Base-by-base conservation (phyloP, 192 early-diverging fungal genomes). In the Coemansia sp. region DNA sequence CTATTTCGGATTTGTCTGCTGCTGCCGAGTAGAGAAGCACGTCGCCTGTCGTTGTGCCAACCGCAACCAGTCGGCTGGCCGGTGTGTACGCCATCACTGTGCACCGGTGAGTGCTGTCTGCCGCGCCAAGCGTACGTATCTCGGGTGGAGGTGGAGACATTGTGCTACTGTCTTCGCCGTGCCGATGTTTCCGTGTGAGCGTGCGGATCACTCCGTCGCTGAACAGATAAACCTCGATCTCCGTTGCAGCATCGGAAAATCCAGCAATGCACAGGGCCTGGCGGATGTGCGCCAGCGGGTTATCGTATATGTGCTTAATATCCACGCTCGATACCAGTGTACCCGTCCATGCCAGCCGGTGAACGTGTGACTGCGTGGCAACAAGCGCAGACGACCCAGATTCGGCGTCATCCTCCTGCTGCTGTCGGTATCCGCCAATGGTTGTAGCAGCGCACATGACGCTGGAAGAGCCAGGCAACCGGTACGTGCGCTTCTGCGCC, bases 401-500 rank as follows among this genome's bases (percentile, higher is more conserved):
- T 40, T 17, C 9, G 9, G 41, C 39, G 38, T 44, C 46, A 2
- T 4, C 32, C 32, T 32, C 2, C 32, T 32, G 32, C 32, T 32
- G 37, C 39, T 38, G 8, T 2, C 7, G 19, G 5, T 22, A 17
- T 59, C 20, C 5, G 38, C 16, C 55, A 17, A n/a, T 48, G 46
- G 12, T 56, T 37, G 70, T 64, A 3, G 57, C 63, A 9, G 67
- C 72, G 40, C 76, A 71, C 25, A 79, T 65, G 5, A 61, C 74
- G 2, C 60, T 51, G 7, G 60, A 64, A 20, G 55, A 48, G 41
- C 63, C 67, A 16, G 76, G 76, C 61, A 78, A 44, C 39, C 67
- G 14, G 53, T 70, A 75, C 7, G 77, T 76, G 39, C 74, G 65
- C 51, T 66, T 59, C 62, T 80, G 77, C 50, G 65, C 69, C 45